Conservation (phyloP, 1,284 basidiomycete genomes). For the Apiotrichum gamsii region DNA sequence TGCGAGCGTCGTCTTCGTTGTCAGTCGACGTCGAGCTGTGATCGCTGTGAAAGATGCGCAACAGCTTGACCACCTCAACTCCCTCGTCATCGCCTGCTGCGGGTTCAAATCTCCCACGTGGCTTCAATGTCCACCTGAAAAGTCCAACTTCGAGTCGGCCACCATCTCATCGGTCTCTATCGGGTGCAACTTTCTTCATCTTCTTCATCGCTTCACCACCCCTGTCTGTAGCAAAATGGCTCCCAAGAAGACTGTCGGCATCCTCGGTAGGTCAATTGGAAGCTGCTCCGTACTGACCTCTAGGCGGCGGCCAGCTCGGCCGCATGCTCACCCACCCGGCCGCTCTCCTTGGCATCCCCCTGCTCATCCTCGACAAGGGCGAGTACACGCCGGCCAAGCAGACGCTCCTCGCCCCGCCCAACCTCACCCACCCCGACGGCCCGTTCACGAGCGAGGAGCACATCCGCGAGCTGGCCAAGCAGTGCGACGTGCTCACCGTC, state of each 20-base stretch:
- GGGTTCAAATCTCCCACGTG: too few relatives aligned
- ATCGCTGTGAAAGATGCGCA: too few relatives aligned
- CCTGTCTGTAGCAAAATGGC: too few relatives aligned
- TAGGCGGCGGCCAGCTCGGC: conserved; percentile 94
- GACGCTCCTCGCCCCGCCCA: conserved; percentile 57
- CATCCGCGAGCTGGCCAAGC: conserved; percentile 71
- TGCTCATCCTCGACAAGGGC: conserved; percentile 84
- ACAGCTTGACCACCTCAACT: too few relatives aligned
- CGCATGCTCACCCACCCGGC: conserved; percentile 95
- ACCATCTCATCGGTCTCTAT: too few relatives aligned
- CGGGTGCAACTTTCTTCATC: too few relatives aligned
- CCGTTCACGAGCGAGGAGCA: conserved; percentile 76
- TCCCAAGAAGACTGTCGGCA: conserved; percentile 44
- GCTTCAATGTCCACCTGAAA: too few relatives aligned
- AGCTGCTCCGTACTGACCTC: not conserved
- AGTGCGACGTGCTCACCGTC: conserved; percentile 85
- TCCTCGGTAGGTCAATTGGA: conserved; percentile 36
- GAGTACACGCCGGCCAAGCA: conserved; percentile 83
- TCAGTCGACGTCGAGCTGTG: too few relatives aligned
- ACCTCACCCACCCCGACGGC: conserved; percentile 71
- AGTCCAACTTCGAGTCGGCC: too few relatives aligned
- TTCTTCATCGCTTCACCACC: conserved; percentile 2
- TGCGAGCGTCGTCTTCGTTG: too few relatives aligned
- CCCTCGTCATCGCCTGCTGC: too few relatives aligned
- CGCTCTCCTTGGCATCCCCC: conserved; percentile 74